Evolutionary conservation across 1,139 yeast genomes (phyloP), one percentile per base, ranked within the genome.

Genomic region (Kodamaea anthophila): DNA sequence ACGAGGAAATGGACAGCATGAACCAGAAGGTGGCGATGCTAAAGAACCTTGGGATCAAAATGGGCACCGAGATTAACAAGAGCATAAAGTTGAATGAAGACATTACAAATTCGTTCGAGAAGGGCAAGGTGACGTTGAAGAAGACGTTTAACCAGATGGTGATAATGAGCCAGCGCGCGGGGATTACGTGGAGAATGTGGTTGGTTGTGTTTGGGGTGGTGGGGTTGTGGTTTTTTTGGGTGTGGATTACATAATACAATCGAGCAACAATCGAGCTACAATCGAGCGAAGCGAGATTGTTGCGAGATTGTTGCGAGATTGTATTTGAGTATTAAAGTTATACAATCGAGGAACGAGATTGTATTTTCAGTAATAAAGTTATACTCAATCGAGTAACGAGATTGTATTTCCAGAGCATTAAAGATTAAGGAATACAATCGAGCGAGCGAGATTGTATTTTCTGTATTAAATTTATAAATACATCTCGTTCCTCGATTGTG

Each of bases 41-140:
- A 39, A 87, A 85, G 55, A 75, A 72, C 36, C 58, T 85, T 34
- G 82, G 94, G 5, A 52, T 74, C 26, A 71, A 65, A 41, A 87
- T 88, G 81, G 96, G 96, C 3, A 75, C 74, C 26, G 94, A 87
- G 51, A 88, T 87, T 41, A 77, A 84, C 44, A 79, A 77, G 42
- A 77, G 88, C 18, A 76, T 77, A 39, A 58, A 74, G 37, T 60
- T 81, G 35, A 66, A 85, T 38, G 74, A 70, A 36, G 71, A 71
- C 15, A 61, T 84, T 41, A 68, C 74, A 31, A 63, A 66, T 35
- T 43, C 48, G 15, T 61, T 67, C 42, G 72, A 65, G 43, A 48
- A 49, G 38, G 73, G 73, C 7, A 58, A 54, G 39, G 49, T 65
- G 24, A 65, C 72, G 23, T 61, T 73, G 54, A 81, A 78, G 43